Evolutionary conservation across 352 stramenopile species (phyloP).

Genomic region (Phytopythium mirpurense): DNA sequence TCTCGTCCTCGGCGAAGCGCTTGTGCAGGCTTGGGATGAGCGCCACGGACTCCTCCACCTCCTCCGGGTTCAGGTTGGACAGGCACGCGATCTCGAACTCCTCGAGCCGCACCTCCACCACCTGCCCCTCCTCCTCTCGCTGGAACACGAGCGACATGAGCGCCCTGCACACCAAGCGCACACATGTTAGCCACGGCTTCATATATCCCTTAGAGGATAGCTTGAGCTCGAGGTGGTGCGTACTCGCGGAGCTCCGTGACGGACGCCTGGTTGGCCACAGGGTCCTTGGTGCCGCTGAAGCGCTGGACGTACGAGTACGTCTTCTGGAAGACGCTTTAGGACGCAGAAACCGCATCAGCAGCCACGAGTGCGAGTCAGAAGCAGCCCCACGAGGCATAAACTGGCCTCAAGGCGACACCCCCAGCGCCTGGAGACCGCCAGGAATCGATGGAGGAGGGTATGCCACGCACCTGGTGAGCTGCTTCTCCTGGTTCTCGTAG

Average conservation of each 20-base stretch:
- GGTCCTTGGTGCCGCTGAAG: slow-evolving; percentile 90
- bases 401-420: no score
- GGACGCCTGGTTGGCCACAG: slow-evolving; percentile 86
- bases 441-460: no score
- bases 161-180: slow-evolving; percentile 28
- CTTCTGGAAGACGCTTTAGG: slow-evolving; percentile 83
- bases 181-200: no score
- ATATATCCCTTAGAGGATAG: no score
- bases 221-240: not conserved
- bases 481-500: slow-evolving; percentile 90
- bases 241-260: slow-evolving; percentile 88
- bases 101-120: slow-evolving; percentile 75
- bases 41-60: slow-evolving; percentile 84
- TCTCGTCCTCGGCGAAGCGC: slow-evolving; percentile 85
- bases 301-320: slow-evolving; percentile 90
- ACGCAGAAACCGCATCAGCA: not conserved
- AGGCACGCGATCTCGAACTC: slow-evolving; percentile 89
- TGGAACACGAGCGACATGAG: slow-evolving; percentile 84
- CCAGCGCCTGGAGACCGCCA: no score
- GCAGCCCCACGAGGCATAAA: no score
- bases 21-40: slow-evolving; percentile 88
- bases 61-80: slow-evolving; percentile 88
- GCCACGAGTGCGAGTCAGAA: not conserved
- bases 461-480: slow-evolving; percentile 74
- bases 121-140: slow-evolving; percentile 65